These are phyloP conservation scores for Balakata baccata DNA, from an alignment of 345 rosid species.

Conservation along the genomic window DNA sequence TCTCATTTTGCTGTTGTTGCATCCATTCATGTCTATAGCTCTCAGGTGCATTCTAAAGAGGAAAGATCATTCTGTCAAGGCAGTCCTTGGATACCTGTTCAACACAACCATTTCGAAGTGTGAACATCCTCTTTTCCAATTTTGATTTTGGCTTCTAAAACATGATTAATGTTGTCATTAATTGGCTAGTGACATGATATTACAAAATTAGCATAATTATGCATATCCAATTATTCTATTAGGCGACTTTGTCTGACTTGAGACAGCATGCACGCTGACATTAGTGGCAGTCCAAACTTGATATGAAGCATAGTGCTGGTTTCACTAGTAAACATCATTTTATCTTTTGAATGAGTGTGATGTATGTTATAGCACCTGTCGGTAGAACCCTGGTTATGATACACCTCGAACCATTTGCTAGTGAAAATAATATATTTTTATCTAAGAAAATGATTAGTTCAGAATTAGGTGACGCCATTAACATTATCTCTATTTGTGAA, in stretches of 20 bases:
- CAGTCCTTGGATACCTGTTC: background rate
- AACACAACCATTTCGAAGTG: background rate
- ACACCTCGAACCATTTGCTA: background rate
- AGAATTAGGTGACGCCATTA: background rate
- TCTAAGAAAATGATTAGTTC: background rate
- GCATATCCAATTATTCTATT: background rate
- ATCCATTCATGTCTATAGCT: background rate
- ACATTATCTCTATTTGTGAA: background rate
- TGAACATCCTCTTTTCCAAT: background rate
- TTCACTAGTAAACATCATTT: slow-evolving; percentile 7
- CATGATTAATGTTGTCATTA: background rate
- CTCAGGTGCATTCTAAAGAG: background rate
- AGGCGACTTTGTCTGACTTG: background rate
- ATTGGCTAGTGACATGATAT: background rate
- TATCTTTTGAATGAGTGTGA: slow-evolving; percentile 1
- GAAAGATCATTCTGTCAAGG: background rate
- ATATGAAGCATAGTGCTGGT: slow-evolving; percentile 8
- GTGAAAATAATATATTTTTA: background rate
- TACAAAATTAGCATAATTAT: slow-evolving; percentile 11
- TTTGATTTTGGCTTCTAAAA: slow-evolving; percentile 1
- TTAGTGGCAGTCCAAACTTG: background rate
- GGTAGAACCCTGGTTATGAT: slow-evolving; percentile 8
- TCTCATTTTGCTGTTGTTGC: background rate
- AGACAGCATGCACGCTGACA: background rate
- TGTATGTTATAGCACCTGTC: slow-evolving; percentile 14